A percentile compares a stretch with the other conserved stretches of the same genome.
Conservation (phyloP, 805 yeast genomes). For the Geotrichum ghanense region DNA sequence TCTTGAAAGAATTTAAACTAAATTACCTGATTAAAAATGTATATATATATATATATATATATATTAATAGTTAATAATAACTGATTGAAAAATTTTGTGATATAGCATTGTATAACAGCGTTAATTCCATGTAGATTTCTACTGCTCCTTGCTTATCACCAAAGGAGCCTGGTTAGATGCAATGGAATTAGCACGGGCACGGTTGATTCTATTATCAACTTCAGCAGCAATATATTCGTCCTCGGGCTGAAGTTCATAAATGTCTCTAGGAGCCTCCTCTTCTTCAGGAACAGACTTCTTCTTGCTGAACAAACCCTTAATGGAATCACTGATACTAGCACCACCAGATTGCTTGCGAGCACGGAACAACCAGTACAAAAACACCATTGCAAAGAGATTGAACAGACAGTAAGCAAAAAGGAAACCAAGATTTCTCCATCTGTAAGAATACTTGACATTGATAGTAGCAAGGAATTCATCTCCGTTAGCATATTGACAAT, state of each 20-base stretch:
- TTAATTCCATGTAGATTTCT: too few relatives aligned
- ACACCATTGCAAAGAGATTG: conserved; percentile 31
- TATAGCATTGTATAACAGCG: too few relatives aligned
- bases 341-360: conserved; percentile 4
- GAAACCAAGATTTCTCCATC: conserved; percentile 62
- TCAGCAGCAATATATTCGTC: background rate
- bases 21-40: too few relatives aligned
- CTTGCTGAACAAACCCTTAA: background rate
- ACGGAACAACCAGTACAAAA: conserved; percentile 23
- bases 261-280: background rate
- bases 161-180: background rate
- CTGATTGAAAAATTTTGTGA: too few relatives aligned
- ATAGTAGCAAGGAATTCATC: conserved; percentile 34
- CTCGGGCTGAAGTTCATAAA: background rate
- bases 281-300: background rate
- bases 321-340: background rate
- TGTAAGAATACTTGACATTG: conserved; percentile 32
- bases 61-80: too few relatives aligned
- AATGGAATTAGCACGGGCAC: background rate
- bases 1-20: too few relatives aligned
- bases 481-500: conserved; percentile 30
- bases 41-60: too few relatives aligned
- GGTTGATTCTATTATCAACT: background rate
- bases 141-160: background rate
- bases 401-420: conserved; percentile 44